phyloP scores from a whole-genome alignment of 176 grass and related monocot species.

The Olyra latifolia region DNA sequence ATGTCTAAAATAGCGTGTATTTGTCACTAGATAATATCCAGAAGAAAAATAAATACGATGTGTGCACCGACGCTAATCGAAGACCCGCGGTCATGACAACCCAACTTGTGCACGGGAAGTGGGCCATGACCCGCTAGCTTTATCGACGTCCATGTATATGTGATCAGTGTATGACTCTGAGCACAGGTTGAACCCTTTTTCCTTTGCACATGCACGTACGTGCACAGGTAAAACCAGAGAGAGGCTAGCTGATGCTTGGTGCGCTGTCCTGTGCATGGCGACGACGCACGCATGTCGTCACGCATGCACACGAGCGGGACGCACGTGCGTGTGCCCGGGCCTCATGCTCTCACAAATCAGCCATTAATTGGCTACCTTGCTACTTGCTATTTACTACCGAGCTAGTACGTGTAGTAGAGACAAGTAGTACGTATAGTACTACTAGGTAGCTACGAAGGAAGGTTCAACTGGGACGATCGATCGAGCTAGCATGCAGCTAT shows the following conservation, averaged over 20 bases:
- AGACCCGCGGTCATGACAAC: too few relatives aligned
- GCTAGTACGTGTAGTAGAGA: background rate
- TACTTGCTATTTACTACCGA: background rate
- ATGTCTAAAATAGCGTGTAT: too few relatives aligned
- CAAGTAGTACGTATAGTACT: too few relatives aligned
- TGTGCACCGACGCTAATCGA: too few relatives aligned
- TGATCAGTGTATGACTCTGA: too few relatives aligned
- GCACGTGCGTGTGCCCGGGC: background rate
- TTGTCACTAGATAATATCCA: too few relatives aligned
- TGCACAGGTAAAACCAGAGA: background rate
- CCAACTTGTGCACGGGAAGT: too few relatives aligned
- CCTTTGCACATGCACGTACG: background rate
- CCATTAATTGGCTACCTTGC: background rate
- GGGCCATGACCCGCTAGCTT: too few relatives aligned
- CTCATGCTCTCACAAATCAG: background rate
- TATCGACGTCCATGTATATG: too few relatives aligned
- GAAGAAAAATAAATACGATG: too few relatives aligned
- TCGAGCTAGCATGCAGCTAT: background rate
- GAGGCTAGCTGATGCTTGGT: background rate
- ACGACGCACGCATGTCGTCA: slow-evolving; percentile 5
- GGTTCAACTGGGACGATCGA: background rate
- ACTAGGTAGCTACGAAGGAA: too few relatives aligned
- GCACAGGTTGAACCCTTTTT: too few relatives aligned
- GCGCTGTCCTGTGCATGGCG: background rate
- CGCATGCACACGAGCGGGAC: slow-evolving; percentile 12